A percentile compares a stretch with the other conserved stretches of the same genome.
phyloP scores from a whole-genome alignment of 495 filamentous ascomycete species.

The Neurospora tetrasperma region DNA sequence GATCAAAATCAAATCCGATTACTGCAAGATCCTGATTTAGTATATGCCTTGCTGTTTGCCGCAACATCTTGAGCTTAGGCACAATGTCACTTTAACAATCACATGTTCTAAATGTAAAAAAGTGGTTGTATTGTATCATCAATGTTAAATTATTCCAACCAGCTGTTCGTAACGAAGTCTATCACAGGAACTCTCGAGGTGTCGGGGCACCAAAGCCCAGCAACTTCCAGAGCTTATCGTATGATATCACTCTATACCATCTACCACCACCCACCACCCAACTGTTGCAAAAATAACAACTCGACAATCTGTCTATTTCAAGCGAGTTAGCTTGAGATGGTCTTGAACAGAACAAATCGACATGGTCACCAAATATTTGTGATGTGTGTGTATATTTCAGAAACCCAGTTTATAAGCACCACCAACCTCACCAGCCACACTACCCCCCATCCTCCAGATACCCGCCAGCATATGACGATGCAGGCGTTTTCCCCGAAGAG shows the following conservation, averaged over 20 bases:
- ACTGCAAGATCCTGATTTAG: neutral
- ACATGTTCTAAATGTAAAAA: neutral
- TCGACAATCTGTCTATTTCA: neutral
- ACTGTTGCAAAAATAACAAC: neutral
- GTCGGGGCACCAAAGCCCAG: neutral
- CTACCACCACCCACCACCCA: neutral
- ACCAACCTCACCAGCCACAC: slow-evolving; percentile 29
- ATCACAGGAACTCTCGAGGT: neutral
- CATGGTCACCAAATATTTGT: slow-evolving; percentile 2
- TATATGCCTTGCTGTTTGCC: neutral
- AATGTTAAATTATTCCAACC: neutral
- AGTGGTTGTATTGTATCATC: neutral
- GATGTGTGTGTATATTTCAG: slow-evolving; percentile 20
- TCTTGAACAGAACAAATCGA: neutral
- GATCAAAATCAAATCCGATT: neutral
- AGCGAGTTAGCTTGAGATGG: neutral
- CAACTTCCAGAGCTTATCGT: neutral
- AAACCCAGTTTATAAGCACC: slow-evolving; percentile 41
- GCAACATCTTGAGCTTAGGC: neutral
- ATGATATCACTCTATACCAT: neutral
- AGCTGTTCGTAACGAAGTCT: neutral
- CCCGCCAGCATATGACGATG: slow-evolving; percentile 41
- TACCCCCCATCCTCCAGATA: slow-evolving; percentile 13
- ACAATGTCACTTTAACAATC: neutral
- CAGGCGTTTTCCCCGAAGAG: slow-evolving; percentile 19